phyloP scores from a whole-genome alignment of 73 alveolate species.

The Durusdinium trenchii region DNA sequence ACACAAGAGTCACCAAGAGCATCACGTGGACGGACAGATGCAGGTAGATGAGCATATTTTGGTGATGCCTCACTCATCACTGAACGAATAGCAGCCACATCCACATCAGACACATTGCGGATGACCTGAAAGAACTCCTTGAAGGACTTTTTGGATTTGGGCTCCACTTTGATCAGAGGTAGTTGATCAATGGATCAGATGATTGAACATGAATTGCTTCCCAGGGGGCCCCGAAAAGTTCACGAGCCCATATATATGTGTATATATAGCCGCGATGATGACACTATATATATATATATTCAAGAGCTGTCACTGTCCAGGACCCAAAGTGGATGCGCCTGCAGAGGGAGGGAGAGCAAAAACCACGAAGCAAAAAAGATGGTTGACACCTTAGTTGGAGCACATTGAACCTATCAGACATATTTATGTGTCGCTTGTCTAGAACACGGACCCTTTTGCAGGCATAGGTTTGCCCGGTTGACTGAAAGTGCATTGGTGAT shows the following conservation, averaged over 20 bases:
- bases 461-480: neutral
- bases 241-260: neutral
- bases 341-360: constrained; percentile 63
- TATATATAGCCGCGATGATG: neutral
- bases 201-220: no score
- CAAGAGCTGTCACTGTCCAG: neutral
- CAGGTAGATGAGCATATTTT: no score
- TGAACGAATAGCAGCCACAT: no score
- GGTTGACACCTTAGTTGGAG: neutral
- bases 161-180: no score
- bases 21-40: no score
- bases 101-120: no score
- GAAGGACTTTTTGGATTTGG: no score
- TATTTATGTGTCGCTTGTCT: neutral
- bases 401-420: neutral
- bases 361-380: constrained; percentile 6
- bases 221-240: neutral
- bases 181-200: no score
- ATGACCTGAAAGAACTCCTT: no score
- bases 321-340: constrained; percentile 85
- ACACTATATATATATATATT: neutral
- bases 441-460: neutral
- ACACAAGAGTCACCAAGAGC: no score
- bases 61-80: no score
- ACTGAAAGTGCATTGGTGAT: neutral